phyloP scores from a whole-genome alignment of 2,329 filamentous ascomycete genomes.

The Seiridium cupressi region DNA sequence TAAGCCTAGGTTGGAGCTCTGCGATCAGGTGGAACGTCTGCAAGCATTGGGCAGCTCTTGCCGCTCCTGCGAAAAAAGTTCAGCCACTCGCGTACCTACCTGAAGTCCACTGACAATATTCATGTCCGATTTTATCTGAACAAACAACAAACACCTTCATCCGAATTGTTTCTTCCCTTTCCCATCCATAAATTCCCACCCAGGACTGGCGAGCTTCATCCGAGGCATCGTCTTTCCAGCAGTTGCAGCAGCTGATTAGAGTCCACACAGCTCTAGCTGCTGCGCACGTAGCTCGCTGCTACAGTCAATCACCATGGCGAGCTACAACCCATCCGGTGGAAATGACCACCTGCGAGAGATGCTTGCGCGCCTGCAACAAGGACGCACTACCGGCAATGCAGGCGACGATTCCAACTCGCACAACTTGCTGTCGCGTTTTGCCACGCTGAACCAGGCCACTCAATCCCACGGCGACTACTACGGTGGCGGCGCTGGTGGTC shows the following conservation, averaged over 20 bases:
- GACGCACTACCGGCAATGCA: slow-evolving; percentile 17
- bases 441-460: slow-evolving; percentile 25
- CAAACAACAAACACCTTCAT: neutral
- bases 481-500: slow-evolving; percentile 24
- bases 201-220: neutral
- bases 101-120: neutral
- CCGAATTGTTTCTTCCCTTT: slow-evolving; percentile 5
- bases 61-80: slow-evolving; percentile 2
- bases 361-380: slow-evolving; percentile 34
- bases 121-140: neutral
- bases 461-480: slow-evolving; percentile 12
- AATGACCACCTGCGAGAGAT: slow-evolving; percentile 37
- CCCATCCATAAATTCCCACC: slow-evolving; percentile 1
- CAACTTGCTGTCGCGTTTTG: slow-evolving; percentile 28
- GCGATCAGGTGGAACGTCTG: neutral
- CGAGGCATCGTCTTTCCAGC: neutral
- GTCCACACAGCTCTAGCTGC: slow-evolving; percentile 3
- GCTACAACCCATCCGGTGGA: slow-evolving; percentile 28
- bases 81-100: slow-evolving; percentile 6
- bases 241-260: neutral
- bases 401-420: slow-evolving; percentile 11
- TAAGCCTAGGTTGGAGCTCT: neutral
- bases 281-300: slow-evolving; percentile 7
- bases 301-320: slow-evolving; percentile 28
- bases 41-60: slow-evolving; percentile 8